Base-by-base conservation (phyloP, 176 grass and related monocot species). In the Poa pratensis region DNA sequence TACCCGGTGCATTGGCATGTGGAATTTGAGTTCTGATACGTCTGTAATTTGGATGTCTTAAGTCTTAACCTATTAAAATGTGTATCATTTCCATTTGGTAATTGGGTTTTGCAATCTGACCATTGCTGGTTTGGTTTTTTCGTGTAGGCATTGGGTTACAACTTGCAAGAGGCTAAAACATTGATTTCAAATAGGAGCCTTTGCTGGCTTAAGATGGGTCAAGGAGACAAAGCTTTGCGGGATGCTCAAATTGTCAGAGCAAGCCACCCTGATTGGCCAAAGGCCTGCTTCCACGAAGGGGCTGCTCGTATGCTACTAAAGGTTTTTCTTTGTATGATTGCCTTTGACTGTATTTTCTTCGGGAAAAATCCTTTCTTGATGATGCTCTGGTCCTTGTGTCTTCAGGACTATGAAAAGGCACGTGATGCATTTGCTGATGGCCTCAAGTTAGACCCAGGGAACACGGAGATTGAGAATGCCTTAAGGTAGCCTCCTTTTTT, bases 221-320 rank as follows among this genome's bases (percentile, higher is more conserved):
- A 73, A 50, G 87, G 83, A 54, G 48, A 71, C 1, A n/a, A 12
- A 16, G 82, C 87, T 42, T 45, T 83, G 57, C 43, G 13, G 34
- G 90, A 92, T 84, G 79, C 83, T 63, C 43, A 83, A 52, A 18
- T 68, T 76, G 82, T 67, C 65, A 79, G 67, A 69, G 49, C 42
- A 32, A 15, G 46, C 24, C 69, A 35, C 45, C 65, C 67, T 79
- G 49, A 53, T 3, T 89, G 87, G 87, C 78, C 90, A 23, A 89
- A 89, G 63, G 73, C 90, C 4, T 83, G 78, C 66, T 92, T 86
- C 49, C 67, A 28, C 30, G 19, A 79, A 61, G 90, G 87, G 7
- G 58, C 90, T 83, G 87, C 87, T 83, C 77, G 5, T 35, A 89
- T 81, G 77, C 77, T 92, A 70, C 69, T 92, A 15, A 83, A 86